Conservation (phyloP, 805 yeast genomes). For the Saccharomycopsis lassenensis region DNA sequence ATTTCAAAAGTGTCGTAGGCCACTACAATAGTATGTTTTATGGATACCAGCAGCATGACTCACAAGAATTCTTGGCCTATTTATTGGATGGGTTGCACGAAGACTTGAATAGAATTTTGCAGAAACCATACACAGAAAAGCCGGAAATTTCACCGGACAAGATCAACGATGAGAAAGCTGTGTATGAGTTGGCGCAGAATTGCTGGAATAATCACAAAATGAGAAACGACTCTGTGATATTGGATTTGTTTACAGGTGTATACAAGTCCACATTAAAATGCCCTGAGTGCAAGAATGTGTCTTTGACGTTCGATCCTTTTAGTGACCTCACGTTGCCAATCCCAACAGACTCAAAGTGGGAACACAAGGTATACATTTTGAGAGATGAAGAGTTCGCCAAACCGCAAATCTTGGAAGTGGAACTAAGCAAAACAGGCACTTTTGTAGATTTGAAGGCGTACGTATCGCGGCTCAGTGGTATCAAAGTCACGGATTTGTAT, state of each 20-base stretch:
- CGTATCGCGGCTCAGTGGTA: slow-evolving; percentile 33
- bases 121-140: slow-evolving; percentile 82
- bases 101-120: slow-evolving; percentile 70
- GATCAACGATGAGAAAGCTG: slow-evolving; percentile 38
- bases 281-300: slow-evolving; percentile 69
- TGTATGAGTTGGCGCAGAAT: slow-evolving; percentile 52
- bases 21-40: slow-evolving; percentile 67
- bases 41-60: slow-evolving; percentile 82
- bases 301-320: slow-evolving; percentile 89
- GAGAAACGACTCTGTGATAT: slow-evolving; percentile 76
- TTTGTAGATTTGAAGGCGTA: slow-evolving; percentile 53
- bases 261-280: slow-evolving; percentile 86
- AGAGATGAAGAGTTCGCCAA: slow-evolving; percentile 36
- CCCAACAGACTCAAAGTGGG: slow-evolving; percentile 70
- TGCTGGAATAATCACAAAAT: slow-evolving; percentile 74
- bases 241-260: slow-evolving; percentile 81
- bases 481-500: slow-evolving; percentile 24
- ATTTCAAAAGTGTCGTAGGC: slow-evolving; percentile 71
- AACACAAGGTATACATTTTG: slow-evolving; percentile 48
- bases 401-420: slow-evolving; percentile 53
- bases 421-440: slow-evolving; percentile 53
- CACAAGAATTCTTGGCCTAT: slow-evolving; percentile 86
- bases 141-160: slow-evolving; percentile 64
- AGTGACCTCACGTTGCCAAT: slow-evolving; percentile 83
- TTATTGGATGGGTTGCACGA: slow-evolving; percentile 84